Conservation (phyloP, 495 filamentous ascomycete genomes). For the Hypomontagnella submonticulosa region DNA sequence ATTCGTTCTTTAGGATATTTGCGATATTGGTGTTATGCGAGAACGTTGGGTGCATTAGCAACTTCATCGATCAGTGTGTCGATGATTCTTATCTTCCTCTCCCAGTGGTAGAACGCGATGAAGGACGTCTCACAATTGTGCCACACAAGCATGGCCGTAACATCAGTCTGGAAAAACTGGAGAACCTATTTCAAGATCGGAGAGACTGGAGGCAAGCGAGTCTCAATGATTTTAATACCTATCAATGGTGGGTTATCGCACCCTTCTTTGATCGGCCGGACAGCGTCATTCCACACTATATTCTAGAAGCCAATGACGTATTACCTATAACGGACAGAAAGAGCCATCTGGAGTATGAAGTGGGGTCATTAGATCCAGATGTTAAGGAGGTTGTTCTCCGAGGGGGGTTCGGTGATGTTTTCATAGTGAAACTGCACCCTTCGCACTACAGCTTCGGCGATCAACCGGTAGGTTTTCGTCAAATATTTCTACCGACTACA, state of each 20-base stretch:
- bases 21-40: slow-evolving; percentile 20
- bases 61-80: slow-evolving; percentile 9
- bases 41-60: not conserved
- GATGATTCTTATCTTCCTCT: slow-evolving; percentile 31
- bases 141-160: not conserved
- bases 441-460: slow-evolving; percentile 11
- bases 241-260: slow-evolving; percentile 27
- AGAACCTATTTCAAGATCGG: slow-evolving; percentile 4
- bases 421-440: slow-evolving; percentile 20
- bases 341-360: not conserved
- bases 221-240: not conserved
- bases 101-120: slow-evolving; percentile 3
- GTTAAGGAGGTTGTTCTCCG: not conserved
- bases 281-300: slow-evolving; percentile 12
- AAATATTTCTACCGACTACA: not conserved
- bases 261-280: slow-evolving; percentile 15
- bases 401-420: slow-evolving; percentile 30
- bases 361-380: slow-evolving; percentile 12
- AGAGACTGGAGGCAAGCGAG: not conserved
- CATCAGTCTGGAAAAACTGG: not conserved
- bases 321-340: slow-evolving; percentile 19
- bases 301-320: slow-evolving; percentile 14
- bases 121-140: not conserved
- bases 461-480: slow-evolving; percentile 4
- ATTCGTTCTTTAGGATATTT: slow-evolving; percentile 22